Base-by-base conservation (phyloP, 129 eudicot species). In the Artemisia annua region DNA sequence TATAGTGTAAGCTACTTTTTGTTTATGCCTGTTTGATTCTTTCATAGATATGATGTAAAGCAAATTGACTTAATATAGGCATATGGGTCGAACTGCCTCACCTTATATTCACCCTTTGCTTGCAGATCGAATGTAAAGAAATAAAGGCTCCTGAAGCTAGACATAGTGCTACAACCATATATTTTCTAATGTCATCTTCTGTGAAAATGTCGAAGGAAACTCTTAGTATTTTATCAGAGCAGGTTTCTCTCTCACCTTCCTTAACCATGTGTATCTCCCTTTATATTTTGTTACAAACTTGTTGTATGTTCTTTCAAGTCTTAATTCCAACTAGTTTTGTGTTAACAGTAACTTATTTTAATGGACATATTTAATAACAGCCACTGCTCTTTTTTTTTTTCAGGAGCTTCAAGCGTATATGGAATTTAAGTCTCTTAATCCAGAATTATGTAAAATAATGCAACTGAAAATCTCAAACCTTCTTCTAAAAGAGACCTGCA, bases 321-420 rank as follows among this genome's bases (percentile, higher is more conserved):
- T n/a, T 11, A 5, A 3, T 39, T 39, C 46, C 10, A 7, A 39
- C 46, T 39, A 1, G 46, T 63, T 56, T 73, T 63, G 48, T 26
- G 53, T 11, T 3, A 39, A 8, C 46, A 39, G 11, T 39, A 39
- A 39, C 65, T 3, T 53, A 51, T 56, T 20, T 22, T 49, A 35
- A 65, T 67, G 20, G 22, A 64, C 62, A 9, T 74, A 26, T 43
- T 51, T 63, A 4, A 44, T 67, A 49, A 68, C 48, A 66, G 46
- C 28, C 59, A 46, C 51, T 80, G 17, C 48, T 67, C n/a, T 32
- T 19, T 30, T 79, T 30, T 79, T 75, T 79, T 48, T 71, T 75
- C 77, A 94, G 99, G 99, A 94, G 83, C 89, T 94, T 84, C 66
- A 63, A 67, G 85, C 86, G 61, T 94, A 90, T 74, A 83, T 58